Conservation (phyloP, 768 basidiomycete genomes). For the Stropharia rugosoannulata region DNA sequence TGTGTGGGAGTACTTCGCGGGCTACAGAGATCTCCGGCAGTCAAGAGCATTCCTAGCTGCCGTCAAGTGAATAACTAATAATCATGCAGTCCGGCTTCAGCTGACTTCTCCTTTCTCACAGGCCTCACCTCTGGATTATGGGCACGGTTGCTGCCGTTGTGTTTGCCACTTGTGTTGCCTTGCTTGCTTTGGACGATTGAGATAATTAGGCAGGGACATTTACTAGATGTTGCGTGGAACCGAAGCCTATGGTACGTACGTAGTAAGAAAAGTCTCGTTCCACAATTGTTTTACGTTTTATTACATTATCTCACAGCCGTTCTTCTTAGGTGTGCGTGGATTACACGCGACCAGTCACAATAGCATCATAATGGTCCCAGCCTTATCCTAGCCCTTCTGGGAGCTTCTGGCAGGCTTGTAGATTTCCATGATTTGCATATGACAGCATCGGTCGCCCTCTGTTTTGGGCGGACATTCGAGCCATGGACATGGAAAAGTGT, state of each 20-base stretch:
- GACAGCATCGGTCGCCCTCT: too few species aligned
- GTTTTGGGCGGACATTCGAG: too few species aligned
- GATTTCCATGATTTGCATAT: too few species aligned
- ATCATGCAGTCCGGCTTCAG: background rate
- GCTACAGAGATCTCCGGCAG: slow-evolving; percentile 53
- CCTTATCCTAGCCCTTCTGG: too few species aligned
- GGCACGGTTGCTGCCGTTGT: slow-evolving; percentile 45
- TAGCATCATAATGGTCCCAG: too few species aligned
- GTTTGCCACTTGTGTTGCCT: slow-evolving; percentile 50
- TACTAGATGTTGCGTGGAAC: background rate
- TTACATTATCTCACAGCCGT: too few species aligned
- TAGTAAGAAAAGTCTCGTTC: background rate
- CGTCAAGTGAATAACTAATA: slow-evolving; percentile 44
- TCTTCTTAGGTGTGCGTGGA: too few species aligned
- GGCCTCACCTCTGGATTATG: slow-evolving; percentile 54
- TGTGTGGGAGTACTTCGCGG: slow-evolving; percentile 64
- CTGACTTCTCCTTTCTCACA: slow-evolving; percentile 20
- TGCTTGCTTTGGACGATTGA: slow-evolving; percentile 37
- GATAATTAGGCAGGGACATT: background rate
- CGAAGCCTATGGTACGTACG: slow-evolving; percentile 4
- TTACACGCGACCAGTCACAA: too few species aligned
- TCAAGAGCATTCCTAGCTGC: slow-evolving; percentile 60
- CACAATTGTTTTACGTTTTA: too few species aligned
- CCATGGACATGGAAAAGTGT: too few species aligned
- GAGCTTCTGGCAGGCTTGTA: too few species aligned